Conservation (phyloP, 2,329 filamentous ascomycete genomes). For the Sporothrix euskadiensis region DNA sequence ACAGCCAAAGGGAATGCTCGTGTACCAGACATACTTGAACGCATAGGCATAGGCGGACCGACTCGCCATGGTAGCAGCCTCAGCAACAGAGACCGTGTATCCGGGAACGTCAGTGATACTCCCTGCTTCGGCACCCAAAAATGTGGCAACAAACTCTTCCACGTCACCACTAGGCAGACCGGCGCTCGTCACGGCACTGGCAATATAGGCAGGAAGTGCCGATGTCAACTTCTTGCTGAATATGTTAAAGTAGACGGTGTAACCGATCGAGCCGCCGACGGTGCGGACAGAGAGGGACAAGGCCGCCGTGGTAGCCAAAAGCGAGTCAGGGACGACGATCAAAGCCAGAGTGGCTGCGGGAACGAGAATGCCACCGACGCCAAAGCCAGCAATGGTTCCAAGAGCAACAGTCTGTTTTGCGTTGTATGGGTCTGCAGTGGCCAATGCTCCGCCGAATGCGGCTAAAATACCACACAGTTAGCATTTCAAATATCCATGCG, state of each 20-base stretch:
- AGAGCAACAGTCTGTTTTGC: neutral
- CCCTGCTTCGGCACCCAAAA: neutral
- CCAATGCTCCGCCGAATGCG: neutral
- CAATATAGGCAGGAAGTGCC: neutral
- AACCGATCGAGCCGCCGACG: neutral
- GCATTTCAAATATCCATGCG: too few relatives aligned
- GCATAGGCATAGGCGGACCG: conserved; percentile 1
- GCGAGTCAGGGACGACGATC: neutral
- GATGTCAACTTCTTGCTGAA: neutral
- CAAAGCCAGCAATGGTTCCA: neutral
- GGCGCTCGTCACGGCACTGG: neutral
- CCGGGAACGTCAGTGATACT: neutral
- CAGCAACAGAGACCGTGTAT: neutral
- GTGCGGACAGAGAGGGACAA: conserved; percentile 1
- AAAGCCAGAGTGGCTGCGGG: neutral
- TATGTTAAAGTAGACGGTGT: neutral
- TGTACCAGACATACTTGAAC: conserved; percentile 1
- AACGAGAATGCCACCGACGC: neutral
- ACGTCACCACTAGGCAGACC: neutral
- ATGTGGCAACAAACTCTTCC: neutral
- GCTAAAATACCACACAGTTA: neutral
- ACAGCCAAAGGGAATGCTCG: conserved; percentile 1
- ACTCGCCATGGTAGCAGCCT: neutral
- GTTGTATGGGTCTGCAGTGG: neutral
- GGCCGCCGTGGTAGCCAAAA: neutral